Base-by-base conservation (phyloP, 208 protist genomes). In the Trypanosoma melophagium region DNA sequence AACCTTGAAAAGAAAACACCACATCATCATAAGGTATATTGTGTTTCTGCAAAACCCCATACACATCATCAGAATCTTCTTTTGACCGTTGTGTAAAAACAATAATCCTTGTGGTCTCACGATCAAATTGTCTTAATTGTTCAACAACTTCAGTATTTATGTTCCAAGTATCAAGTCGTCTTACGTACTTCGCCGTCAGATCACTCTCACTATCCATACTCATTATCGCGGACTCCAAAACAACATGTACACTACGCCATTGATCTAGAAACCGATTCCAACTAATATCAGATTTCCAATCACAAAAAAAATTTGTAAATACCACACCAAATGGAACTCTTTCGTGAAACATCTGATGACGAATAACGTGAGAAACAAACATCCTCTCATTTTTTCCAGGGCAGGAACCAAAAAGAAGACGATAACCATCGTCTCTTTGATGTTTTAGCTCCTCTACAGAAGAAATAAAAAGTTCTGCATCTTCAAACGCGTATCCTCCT, bases 331-430 rank as follows among this genome's bases (percentile, higher is more conserved):
- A 55, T 35, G 24, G 10, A 31, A 55, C 50, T 21, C 24, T 9
- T 1, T 55, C 50, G n/a, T 55, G 50, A 55, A 55, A 55, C 50
- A 55, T 55, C n/a, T 55, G 50, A 12, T 55, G 24, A 35, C 24
- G 50, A 35, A 55, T 55, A 31, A 31, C 19, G 24, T 55, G 24
- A 55, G 24, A 55, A 35, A 31, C 19, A 31, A 55, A 55, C n/a
- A 55, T 14, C 12, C 50, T 55, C 8, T 55, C 24, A 55, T 24
- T 55, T 55, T 55, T 55, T 55, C 24, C 24, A 35, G 50, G 24
- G 8, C 9, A 35, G 24, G 50, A 35, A 24, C 50, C 50, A 55
- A 55, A 55, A 55, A 55, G 50, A 21, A 55, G 10, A 35, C 19
- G 50, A 24, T 55, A 55, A 55, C 24, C 24, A 35, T 55, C 19